A percentile compares a stretch with the other conserved stretches of the same genome.
Evolutionary conservation across 2,329 filamentous ascomycete genomes (phyloP).

Genomic region (Helminthosporium solani): DNA sequence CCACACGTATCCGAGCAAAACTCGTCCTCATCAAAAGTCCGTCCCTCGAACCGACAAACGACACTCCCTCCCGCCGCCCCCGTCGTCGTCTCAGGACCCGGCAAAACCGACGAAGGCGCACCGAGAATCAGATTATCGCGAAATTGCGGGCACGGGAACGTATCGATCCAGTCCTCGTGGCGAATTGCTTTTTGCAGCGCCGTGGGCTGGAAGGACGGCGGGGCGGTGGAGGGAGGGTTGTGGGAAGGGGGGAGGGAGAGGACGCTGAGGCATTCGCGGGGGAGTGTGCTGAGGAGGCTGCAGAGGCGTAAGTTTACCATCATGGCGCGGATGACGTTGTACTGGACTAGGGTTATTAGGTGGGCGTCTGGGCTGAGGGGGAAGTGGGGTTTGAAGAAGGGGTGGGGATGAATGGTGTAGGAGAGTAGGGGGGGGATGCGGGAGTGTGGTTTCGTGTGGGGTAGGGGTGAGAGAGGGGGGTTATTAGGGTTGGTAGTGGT

Average conservation of each 20-base stretch:
- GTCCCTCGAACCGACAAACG: too few relatives aligned
- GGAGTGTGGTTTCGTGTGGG: too few relatives aligned
- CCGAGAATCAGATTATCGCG: slow-evolving; percentile 13
- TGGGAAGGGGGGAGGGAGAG: slow-evolving; percentile 3
- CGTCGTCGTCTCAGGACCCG: too few relatives aligned
- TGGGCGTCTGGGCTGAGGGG: slow-evolving; percentile 15
- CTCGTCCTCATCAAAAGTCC: slow-evolving; percentile 12
- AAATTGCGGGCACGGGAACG: slow-evolving; percentile 5
- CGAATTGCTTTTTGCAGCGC: not conserved
- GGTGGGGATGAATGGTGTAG: too few relatives aligned
- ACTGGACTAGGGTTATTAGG: slow-evolving; percentile 17
- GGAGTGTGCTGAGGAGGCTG: slow-evolving; percentile 1
- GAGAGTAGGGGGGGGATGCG: too few relatives aligned
- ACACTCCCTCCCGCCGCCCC: not conserved
- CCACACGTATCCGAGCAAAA: slow-evolving; percentile 15
- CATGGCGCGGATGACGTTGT: slow-evolving; percentile 9
- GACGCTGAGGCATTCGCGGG: slow-evolving; percentile 2
- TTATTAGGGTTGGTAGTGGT: too few relatives aligned
- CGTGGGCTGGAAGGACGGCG: slow-evolving; percentile 8
- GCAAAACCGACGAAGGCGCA: not conserved
- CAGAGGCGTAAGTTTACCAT: slow-evolving; percentile 3
- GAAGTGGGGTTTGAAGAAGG: too few relatives aligned
- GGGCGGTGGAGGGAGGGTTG: slow-evolving; percentile 5
- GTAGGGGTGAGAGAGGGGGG: too few relatives aligned
- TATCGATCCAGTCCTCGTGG: slow-evolving; percentile 15